Evolutionary conservation across 768 basidiomycete genomes (phyloP), one percentile per base, ranked within the genome.

Genomic region (Mycena galopus): DNA sequence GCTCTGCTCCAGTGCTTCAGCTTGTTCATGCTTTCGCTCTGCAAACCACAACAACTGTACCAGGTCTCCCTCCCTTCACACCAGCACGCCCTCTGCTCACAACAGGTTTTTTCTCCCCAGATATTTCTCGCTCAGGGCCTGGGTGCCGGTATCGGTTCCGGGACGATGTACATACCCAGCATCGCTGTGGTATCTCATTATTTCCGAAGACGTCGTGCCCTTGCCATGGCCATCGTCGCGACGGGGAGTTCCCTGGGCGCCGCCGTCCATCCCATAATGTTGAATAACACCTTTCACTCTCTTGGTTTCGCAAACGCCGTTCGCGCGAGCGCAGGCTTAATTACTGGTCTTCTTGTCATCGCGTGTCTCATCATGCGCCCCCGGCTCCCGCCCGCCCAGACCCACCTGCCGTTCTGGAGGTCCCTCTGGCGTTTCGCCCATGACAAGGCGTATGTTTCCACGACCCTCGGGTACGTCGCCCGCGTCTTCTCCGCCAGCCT

Each of bases 221-320:
- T 87, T 35, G 88, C 86, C 0, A 87, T 88, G 80, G 82, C 86
- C n/a, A 77, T 89, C 59, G 85, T 85, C 30, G 84, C 85, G 0
- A 82, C 85, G 1, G 90, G 87, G 6, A 81, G 84, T 2, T 84
- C 83, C 25, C 75, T 86, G 19, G 87, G 88, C 12, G 86, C 86
- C 25, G 81, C 14, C 86, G 85, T 39, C 7, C 39, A 39, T 39
- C 85, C 86, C 3, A 84, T 87, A 69, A 82, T 88, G 80, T 73
- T 90, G 23, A 88, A 89, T 76, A 84, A 87, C 58, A 73, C 72
- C 39, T 75, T 81, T 62, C 78, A 77, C 6, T 32, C 21, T 2
- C 79, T 84, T 21, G 86, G 87, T 6, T 90, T 88, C 51, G 81
- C 79, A 17, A 83, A 81, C 35, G 83, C 84, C 21, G 84, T 85